phyloP scores from a whole-genome alignment of 2,329 filamentous ascomycete genomes.

The Diplocarpon rosae region DNA sequence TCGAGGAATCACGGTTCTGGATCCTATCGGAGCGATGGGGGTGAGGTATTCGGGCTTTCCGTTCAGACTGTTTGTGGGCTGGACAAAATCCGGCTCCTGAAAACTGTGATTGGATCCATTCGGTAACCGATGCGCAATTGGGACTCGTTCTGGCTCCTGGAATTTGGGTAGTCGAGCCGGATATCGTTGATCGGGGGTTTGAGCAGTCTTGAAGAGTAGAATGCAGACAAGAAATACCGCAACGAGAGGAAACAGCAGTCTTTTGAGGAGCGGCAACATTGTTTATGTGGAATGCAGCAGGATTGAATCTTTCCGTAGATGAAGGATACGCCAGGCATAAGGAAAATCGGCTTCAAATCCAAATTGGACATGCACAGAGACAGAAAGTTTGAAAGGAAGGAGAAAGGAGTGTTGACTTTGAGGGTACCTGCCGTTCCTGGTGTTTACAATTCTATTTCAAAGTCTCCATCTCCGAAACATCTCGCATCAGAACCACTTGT shows the following conservation, averaged over 20 bases:
- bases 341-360: too few relatives aligned
- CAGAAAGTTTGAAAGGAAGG: neutral
- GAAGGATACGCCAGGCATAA: too few relatives aligned
- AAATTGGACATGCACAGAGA: too few relatives aligned
- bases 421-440: neutral
- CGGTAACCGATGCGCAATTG: slow-evolving; percentile 5
- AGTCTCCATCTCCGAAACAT: neutral
- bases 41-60: neutral
- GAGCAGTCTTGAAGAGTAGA: neutral
- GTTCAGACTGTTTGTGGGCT: neutral
- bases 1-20: slow-evolving; percentile 3
- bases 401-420: neutral
- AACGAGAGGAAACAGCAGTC: slow-evolving; percentile 13
- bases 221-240: slow-evolving; percentile 8
- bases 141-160: slow-evolving; percentile 3
- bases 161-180: neutral
- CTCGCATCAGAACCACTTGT: too few relatives aligned
- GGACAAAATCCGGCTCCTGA: neutral
- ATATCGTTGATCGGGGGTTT: neutral
- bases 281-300: neutral
- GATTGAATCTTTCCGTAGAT: too few relatives aligned
- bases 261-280: slow-evolving; percentile 7
- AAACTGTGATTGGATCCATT: slow-evolving; percentile 3
- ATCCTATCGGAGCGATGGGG: neutral
- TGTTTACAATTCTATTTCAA: neutral